Evolutionary conservation across 2,329 filamentous ascomycete species (phyloP).

Genomic region (Scolecobasidium constrictum): DNA sequence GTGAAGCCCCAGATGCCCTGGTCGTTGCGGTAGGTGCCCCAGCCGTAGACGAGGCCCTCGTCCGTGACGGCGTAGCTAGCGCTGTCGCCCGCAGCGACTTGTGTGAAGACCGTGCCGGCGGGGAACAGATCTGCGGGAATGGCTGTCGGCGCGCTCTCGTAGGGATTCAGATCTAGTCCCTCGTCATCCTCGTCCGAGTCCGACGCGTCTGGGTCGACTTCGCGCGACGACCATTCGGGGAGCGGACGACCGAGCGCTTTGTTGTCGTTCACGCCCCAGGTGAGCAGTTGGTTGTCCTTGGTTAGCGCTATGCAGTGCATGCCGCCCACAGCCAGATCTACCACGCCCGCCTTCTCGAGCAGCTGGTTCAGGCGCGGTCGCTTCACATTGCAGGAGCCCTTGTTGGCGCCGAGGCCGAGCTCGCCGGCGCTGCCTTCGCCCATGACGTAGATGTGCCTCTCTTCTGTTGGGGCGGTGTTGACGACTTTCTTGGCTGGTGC

Average conservation of each 20-base stretch:
- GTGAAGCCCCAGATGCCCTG: slow-evolving; percentile 57
- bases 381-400: slow-evolving; percentile 60
- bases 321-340: slow-evolving; percentile 66
- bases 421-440: slow-evolving; percentile 74
- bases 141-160: slow-evolving; percentile 55
- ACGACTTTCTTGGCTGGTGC: slow-evolving; percentile 31
- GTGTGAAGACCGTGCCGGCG: slow-evolving; percentile 50
- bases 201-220: slow-evolving; percentile 32
- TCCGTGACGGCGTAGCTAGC: slow-evolving; percentile 66
- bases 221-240: slow-evolving; percentile 47
- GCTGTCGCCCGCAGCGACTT: slow-evolving; percentile 64
- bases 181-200: slow-evolving; percentile 41
- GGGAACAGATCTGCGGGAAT: slow-evolving; percentile 47
- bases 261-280: slow-evolving; percentile 83
- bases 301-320: slow-evolving; percentile 75
- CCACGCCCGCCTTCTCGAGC: slow-evolving; percentile 52
- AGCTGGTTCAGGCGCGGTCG: slow-evolving; percentile 59
- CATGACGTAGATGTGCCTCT: slow-evolving; percentile 67
- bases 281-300: slow-evolving; percentile 68
- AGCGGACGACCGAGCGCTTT: slow-evolving; percentile 59
- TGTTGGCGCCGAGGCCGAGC: slow-evolving; percentile 62
- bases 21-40: slow-evolving; percentile 69
- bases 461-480: slow-evolving; percentile 52
- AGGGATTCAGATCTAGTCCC: slow-evolving; percentile 58
- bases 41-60: slow-evolving; percentile 67